Base-by-base conservation (phyloP, 1,139 yeast genomes). In the Kodamaea derodonti region DNA sequence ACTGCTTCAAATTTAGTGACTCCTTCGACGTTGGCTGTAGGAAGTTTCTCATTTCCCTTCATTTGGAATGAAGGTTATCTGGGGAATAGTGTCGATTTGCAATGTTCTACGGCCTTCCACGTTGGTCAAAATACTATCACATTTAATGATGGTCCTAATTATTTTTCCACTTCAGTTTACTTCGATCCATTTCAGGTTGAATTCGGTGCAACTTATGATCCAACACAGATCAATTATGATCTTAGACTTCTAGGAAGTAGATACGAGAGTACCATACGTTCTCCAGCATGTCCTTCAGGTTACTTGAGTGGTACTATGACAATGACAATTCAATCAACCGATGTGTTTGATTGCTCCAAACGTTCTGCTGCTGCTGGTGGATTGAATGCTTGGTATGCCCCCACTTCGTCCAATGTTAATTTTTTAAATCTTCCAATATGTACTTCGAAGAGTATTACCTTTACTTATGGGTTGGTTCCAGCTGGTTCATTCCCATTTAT, bases 1-100 rank as follows among this genome's bases (percentile, higher is more conserved):
- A 35, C 38, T 14, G 36, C 33, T 8, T 27, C 35, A 13, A 5
- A 20, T 11, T 25, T 26, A 4, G 32, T 41, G 6, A 28, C 27
- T 3, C 3, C 33, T 1, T 20, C 13, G 16, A 32, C 35, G 11
- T 20, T 23, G 17, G 41, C 33, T n/a, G 10, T 24, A n/a, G 65
- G 66, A 26, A 33, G 48, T 4, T 41, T 56, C 11, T 31, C 37
- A 3, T 43, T 60, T 27, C 65, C 64, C 4, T 27, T 60, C 12
- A 37, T 52, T 3, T 60, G 56, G 40, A 54, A 52, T 34, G 36
- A 43, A 22, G 66, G 65, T 29, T 41, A 40, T 8, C 41, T 51
- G 15, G 51, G 41, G 14, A 25, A 30, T 11, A 17, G 41, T 3
- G 42, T 41, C 10, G 61, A 57, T 37, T 13, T 46, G 10, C 30